phyloP scores from a whole-genome alignment of 2,329 filamentous ascomycete genomes.

The Hymenoscyphus salicellus region DNA sequence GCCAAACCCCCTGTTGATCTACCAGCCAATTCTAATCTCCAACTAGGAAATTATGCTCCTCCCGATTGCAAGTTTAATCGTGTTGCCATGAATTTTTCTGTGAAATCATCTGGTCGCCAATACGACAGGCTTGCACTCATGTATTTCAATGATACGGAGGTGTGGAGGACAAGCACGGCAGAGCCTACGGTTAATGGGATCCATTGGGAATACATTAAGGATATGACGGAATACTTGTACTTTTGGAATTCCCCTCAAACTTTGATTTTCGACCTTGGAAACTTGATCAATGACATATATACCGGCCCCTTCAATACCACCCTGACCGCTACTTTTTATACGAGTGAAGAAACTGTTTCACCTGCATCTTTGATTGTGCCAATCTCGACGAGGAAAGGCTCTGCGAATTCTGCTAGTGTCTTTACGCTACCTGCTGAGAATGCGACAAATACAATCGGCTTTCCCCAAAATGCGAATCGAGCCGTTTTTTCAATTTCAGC shows the following conservation, averaged over 20 bases:
- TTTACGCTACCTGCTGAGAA: conserved; percentile 64
- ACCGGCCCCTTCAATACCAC: conserved; percentile 73
- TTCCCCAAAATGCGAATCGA: conserved; percentile 65
- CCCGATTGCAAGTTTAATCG: conserved; percentile 69
- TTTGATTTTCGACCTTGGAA: conserved; percentile 77
- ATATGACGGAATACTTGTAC: conserved; percentile 68
- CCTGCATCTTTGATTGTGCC: conserved; percentile 67
- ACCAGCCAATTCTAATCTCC: conserved; percentile 8
- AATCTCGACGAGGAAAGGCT: conserved; percentile 54
- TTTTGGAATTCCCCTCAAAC: conserved; percentile 69
- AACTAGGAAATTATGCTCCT: conserved; percentile 59
- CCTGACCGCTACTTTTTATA: conserved; percentile 70
- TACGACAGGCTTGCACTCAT: conserved; percentile 74
- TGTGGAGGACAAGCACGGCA: conserved; percentile 81
- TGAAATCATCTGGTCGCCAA: conserved; percentile 67
- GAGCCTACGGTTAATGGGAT: conserved; percentile 72
- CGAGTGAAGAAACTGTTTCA: conserved; percentile 40
- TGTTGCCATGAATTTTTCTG: conserved; percentile 73
- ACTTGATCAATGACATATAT: conserved; percentile 67
- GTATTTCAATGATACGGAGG: conserved; percentile 72
- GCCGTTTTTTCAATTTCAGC: conserved; percentile 75
- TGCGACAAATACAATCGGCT: conserved; percentile 55
- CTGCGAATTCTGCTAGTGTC: conserved; percentile 55
- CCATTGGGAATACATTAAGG: conserved; percentile 72
- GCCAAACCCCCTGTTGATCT: conserved; percentile 11